phyloP scores from a whole-genome alignment of 164 flowering plant species.

The Dillenia suffruticosa region DNA sequence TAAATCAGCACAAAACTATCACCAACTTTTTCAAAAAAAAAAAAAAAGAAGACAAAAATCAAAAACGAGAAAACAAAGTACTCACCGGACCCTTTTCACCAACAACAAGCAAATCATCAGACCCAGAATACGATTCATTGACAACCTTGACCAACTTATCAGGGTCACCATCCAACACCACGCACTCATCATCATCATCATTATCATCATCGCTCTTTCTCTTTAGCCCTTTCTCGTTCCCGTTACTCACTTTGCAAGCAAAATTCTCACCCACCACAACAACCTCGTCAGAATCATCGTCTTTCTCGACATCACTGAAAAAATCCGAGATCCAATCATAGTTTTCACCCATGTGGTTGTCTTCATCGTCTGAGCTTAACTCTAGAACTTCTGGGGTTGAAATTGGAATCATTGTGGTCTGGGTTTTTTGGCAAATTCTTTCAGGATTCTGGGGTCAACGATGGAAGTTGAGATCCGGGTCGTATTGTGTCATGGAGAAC shows the following conservation, averaged over 20 bases:
- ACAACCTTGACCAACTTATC: slow-evolving; percentile 33
- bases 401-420: too few species aligned
- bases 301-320: slow-evolving; percentile 15
- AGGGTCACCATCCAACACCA: slow-evolving; percentile 74
- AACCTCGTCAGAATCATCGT: slow-evolving; percentile 38
- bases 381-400: slow-evolving; percentile 9
- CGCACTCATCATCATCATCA: slow-evolving; percentile 59
- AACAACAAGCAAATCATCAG: slow-evolving; percentile 62
- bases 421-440: too few species aligned
- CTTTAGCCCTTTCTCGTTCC: not conserved
- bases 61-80: not conserved
- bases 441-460: too few species aligned
- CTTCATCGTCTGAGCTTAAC: slow-evolving; percentile 28
- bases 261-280: slow-evolving; percentile 32
- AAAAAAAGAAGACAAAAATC: not conserved
- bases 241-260: not conserved
- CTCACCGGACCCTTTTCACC: slow-evolving; percentile 74
- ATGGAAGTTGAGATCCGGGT: too few species aligned
- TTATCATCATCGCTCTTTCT: slow-evolving; percentile 10
- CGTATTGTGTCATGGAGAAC: too few species aligned
- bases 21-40: not conserved
- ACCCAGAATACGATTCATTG: slow-evolving; percentile 19
- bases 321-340: slow-evolving; percentile 39
- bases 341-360: slow-evolving; percentile 14
- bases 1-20: not conserved